Evolutionary conservation across 148 eudicot genomes (phyloP), one percentile per base, ranked within the genome.

Genomic region (Camellia granthamiana): DNA sequence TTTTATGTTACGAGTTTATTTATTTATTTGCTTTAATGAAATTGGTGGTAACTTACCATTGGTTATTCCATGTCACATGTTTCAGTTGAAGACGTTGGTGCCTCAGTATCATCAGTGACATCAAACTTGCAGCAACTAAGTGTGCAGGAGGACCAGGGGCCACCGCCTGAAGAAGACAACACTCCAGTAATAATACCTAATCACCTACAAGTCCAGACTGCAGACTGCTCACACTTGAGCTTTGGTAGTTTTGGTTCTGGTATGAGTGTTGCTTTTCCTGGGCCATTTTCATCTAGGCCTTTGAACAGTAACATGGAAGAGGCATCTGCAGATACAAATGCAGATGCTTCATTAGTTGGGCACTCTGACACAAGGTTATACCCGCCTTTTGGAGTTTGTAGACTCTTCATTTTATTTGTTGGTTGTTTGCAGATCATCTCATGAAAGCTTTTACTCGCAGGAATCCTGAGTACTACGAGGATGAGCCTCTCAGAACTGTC

Each of bases 241-340:
- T 96, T 95, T 89, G 99, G 98, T 51, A 96, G 92, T 84, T 93
- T 96, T 76, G 95, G 98, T 58, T 77, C 95, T 81, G 88, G 87
- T 58, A 78, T 87, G 76, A 73, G 77, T 81, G 80, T 88, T 81
- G 79, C 91, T 21, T 84, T 83, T 87, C 79, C 95, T 9, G 89
- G 84, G 56, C 84, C 92, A 66, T 84, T 78, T 82, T 83, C 85
- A 75, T 84, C 97, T 62, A 82, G 81, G 60, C 88, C 93, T 52
- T 78, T 69, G 6, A 59, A 83, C 77, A 77, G 75, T 66, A 81
- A 86, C 61, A 71, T 82, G 46, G 94, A 90, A 82, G 97, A 91
- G 70, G 61, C 86, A 67, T 78, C 88, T 82, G 69, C 75, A 42
- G 91, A 89, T 51, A 76, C 75, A 42, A 90, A 89, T 51, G 77